Evolutionary conservation across 306 rosid genomes (phyloP).

Genomic region (Inga laurina): DNA sequence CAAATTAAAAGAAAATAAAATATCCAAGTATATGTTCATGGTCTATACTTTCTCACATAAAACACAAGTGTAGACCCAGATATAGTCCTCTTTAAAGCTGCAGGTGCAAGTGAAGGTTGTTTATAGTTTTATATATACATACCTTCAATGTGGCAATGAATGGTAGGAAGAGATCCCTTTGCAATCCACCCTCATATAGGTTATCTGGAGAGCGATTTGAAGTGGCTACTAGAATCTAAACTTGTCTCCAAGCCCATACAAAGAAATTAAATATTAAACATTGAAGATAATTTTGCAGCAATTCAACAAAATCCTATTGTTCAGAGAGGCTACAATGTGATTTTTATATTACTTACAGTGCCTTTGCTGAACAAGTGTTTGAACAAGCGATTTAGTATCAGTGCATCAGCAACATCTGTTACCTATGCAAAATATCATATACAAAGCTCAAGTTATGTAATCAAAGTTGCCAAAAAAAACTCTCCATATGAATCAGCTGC

Average conservation of each 20-base stretch:
- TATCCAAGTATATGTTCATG: conserved; percentile 3
- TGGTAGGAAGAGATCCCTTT: conserved; percentile 93
- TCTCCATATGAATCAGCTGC: conserved; percentile 7
- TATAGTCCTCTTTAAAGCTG: conserved; percentile 23
- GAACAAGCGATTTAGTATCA: conserved; percentile 85
- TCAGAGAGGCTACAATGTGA: conserved; percentile 8
- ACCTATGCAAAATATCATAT: conserved; percentile 52
- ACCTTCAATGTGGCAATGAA: conserved; percentile 87
- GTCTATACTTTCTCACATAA: conserved; percentile 18
- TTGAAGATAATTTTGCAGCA: conserved; percentile 29
- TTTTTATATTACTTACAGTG: conserved; percentile 58
- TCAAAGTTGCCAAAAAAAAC: conserved; percentile 17
- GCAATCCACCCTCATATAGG: conserved; percentile 94
- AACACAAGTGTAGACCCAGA: too few relatives aligned
- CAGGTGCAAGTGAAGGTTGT: conserved; percentile 4
- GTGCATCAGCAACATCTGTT: conserved; percentile 97
- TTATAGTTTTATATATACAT: not conserved
- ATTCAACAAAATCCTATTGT: conserved; percentile 22
- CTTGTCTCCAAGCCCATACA: conserved; percentile 44
- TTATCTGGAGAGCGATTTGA: conserved; percentile 97
- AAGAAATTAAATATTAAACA: conserved; percentile 3
- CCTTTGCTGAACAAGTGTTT: conserved; percentile 79
- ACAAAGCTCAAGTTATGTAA: conserved; percentile 28
- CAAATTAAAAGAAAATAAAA: not conserved
- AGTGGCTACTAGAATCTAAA: conserved; percentile 87